Evolutionary conservation across 805 yeast species (phyloP), one percentile per base, ranked within the genome.

Genomic region (Candida nitratophila): DNA sequence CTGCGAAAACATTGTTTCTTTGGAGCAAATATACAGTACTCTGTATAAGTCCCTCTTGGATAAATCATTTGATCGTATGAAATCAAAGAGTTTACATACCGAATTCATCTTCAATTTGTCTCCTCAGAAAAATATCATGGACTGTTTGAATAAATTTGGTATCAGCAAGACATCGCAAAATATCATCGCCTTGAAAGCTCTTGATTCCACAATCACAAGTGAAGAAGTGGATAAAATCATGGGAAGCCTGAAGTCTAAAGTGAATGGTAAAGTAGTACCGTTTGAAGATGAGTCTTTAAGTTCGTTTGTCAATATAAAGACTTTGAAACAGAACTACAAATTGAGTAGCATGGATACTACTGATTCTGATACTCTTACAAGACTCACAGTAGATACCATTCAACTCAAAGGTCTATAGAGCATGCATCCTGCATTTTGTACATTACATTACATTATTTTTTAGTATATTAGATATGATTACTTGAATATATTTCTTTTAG

Each of bases 121-220:
- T 1, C 87, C 91, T 2, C 72, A 78, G 8, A 81, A 79, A 51
- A 85, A 83, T 56, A 81, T 83, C 34, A 72, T 77, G 67, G 93
- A 86, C 47, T 82, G 88, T 1, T 67, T 86, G 49, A 76, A 73
- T 49, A 70, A 75, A 52, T 84, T 85, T 63, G 96, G 96, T 11
- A 70, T 86, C 16, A 76, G 78, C 42, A 74, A 71, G 29, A 64
- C 66, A 3, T 61, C 77, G 3, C 55, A 55, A 0, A 65, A 68
- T 22, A 45, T 85, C 7, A 55, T 83, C 4, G 77, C 73, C 11
- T 56, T 84, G n/a, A 77, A 76, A 48, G 68, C 83, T 2, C 37
- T 66, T 22, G 60, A 61, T 12, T 41, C 51, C 27, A 44, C 45
- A 4, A 51, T 50, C 1, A 15, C 27, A 2, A 57, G 49, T n/a